Conservation (phyloP, 2,329 filamentous ascomycete genomes). For the Colletotrichum somersetense region DNA sequence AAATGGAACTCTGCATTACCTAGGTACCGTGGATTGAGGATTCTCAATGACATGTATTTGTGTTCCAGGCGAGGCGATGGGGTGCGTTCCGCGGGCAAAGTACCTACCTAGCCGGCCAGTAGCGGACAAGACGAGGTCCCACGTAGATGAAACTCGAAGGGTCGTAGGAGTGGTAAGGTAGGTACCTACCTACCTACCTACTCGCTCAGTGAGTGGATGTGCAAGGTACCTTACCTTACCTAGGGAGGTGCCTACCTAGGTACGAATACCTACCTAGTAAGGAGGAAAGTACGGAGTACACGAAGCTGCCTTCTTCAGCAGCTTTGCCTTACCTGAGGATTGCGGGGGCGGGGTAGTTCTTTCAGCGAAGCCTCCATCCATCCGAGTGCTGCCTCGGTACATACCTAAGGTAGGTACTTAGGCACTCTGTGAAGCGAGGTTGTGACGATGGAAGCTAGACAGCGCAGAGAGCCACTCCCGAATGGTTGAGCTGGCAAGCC, state of each 20-base stretch:
- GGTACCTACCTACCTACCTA: no score
- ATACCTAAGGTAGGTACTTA: neutral
- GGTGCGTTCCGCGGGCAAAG: slow-evolving; percentile 24
- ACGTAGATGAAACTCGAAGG: slow-evolving; percentile 41
- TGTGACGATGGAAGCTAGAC: neutral
- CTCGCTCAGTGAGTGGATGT: no score
- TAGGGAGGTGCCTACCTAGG: no score
- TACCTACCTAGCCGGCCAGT: neutral
- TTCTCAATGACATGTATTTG: slow-evolving; percentile 34
- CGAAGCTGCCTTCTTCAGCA: neutral
- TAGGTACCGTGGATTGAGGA: slow-evolving; percentile 24
- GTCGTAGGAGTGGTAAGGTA: slow-evolving; percentile 17
- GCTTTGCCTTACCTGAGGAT: slow-evolving; percentile 17
- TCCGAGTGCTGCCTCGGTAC: neutral
- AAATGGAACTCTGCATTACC: slow-evolving; percentile 18
- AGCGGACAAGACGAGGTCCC: slow-evolving; percentile 22
- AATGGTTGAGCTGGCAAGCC: slow-evolving; percentile 31
- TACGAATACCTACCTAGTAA: no score
- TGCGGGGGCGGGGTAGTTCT: slow-evolving; percentile 24
- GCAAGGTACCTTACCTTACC: no score
- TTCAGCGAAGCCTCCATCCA: neutral
- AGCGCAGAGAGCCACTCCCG: neutral
- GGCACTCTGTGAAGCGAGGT: neutral
- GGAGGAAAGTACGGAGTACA: neutral
- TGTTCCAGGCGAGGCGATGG: slow-evolving; percentile 32